Conservation (phyloP, 2,329 filamentous ascomycete genomes). For the Ampelomyces quisqualis region DNA sequence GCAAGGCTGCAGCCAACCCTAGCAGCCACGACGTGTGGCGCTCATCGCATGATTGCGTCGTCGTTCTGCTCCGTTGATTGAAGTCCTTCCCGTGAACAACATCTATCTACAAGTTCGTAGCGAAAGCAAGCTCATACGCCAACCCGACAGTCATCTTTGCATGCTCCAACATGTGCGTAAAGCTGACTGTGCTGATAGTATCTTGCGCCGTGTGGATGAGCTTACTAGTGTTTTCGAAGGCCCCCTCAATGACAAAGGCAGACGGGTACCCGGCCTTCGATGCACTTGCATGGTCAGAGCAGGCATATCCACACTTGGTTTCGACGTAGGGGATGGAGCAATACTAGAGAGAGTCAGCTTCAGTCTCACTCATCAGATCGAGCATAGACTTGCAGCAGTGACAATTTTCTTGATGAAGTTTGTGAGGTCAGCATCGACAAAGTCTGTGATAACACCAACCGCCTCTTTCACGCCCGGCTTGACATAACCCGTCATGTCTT, state of each 20-base stretch:
- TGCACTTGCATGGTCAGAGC: conserved; percentile 71
- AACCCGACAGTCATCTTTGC: conserved; percentile 78
- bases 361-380: neutral
- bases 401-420: conserved; percentile 86
- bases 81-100: too few species aligned
- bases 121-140: conserved; percentile 77
- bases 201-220: conserved; percentile 70
- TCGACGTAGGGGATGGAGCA: conserved; percentile 81
- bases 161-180: conserved; percentile 87
- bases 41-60: too few species aligned
- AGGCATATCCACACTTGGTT: conserved; percentile 85
- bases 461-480: conserved; percentile 76
- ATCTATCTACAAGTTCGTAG: conserved; percentile 1
- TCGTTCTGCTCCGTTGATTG: too few species aligned
- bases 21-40: too few species aligned
- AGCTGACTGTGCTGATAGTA: conserved; percentile 67
- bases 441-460: conserved; percentile 90
- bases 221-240: conserved; percentile 60
- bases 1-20: too few species aligned
- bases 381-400: conserved; percentile 45
- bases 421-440: conserved; percentile 75
- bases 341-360: conserved; percentile 55
- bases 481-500: conserved; percentile 87
- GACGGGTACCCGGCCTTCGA: conserved; percentile 71
- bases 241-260: conserved; percentile 72